A percentile compares a stretch with the other conserved stretches of the same genome.
phyloP scores from a whole-genome alignment of 345 rosid genomes.

The Dimocarpus longan region DNA sequence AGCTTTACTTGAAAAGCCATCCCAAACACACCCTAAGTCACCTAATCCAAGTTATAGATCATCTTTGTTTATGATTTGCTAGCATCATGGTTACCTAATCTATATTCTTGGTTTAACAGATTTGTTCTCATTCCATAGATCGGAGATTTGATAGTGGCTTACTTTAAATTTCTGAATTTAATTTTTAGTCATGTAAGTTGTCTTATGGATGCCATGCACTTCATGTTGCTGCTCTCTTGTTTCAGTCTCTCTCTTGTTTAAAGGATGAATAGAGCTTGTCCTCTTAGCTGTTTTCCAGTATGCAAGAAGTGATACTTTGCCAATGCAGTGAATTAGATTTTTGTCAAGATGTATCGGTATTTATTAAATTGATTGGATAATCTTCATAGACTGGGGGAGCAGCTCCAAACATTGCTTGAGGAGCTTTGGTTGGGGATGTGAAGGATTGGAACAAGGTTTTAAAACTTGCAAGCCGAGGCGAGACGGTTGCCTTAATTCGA shows the following conservation, averaged over 20 bases:
- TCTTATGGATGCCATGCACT: background rate
- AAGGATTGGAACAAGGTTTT: background rate
- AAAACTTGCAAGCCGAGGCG: too few relatives aligned
- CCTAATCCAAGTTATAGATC: too few relatives aligned
- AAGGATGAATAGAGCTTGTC: background rate
- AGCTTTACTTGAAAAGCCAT: too few relatives aligned
- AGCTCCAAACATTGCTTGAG: background rate
- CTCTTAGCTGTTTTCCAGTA: background rate
- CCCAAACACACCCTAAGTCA: too few relatives aligned
- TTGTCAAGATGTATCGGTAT: background rate
- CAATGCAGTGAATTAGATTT: background rate
- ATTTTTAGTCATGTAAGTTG: background rate
- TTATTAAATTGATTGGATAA: background rate
- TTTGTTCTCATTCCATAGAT: too few relatives aligned
- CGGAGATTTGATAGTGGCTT: too few relatives aligned
- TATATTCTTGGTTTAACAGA: too few relatives aligned
- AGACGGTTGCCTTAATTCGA: too few relatives aligned
- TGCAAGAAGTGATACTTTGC: background rate
- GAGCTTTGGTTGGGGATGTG: background rate
- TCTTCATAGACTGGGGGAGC: background rate
- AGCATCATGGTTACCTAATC: too few relatives aligned
- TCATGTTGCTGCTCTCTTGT: background rate
- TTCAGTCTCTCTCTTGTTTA: background rate
- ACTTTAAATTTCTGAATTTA: background rate
- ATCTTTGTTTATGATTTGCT: too few relatives aligned